A percentile compares a stretch with the other conserved stretches of the same genome.
Evolutionary conservation across 768 basidiomycete genomes (phyloP).

Genomic region (Cystobasidium tubakii): DNA sequence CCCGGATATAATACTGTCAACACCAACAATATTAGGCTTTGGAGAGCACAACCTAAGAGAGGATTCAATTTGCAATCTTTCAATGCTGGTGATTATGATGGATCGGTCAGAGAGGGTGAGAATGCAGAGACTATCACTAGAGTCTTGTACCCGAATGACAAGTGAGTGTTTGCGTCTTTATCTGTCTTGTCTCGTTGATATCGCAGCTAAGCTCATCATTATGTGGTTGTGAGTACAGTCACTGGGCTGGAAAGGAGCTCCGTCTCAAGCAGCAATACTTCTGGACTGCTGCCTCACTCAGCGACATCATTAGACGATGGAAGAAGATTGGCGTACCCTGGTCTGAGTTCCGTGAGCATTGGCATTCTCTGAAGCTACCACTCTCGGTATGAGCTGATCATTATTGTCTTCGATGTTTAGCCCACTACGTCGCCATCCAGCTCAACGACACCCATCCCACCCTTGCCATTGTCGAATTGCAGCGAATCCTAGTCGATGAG

Average conservation of each 20-base stretch:
- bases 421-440: conserved; percentile 67
- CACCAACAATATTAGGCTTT: conserved; percentile 72
- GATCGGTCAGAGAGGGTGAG: conserved; percentile 77
- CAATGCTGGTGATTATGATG: conserved; percentile 93
- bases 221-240: conserved; percentile 51
- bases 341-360: conserved; percentile 61
- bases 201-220: neutral
- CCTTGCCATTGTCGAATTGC: conserved; percentile 86
- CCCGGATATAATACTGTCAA: conserved; percentile 72
- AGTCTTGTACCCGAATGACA: conserved; percentile 93
- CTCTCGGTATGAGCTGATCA: neutral
- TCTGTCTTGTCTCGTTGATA: conserved; percentile 2
- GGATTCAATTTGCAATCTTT: conserved; percentile 92
- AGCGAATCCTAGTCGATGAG: conserved; percentile 79
- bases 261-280: conserved; percentile 96
- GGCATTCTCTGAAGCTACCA: conserved; percentile 46
- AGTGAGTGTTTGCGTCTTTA: conserved; percentile 53
- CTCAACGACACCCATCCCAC: conserved; percentile 98
- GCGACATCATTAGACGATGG: conserved; percentile 87
- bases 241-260: conserved; percentile 56
- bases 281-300: conserved; percentile 60
- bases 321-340: conserved; percentile 79
- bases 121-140: conserved; percentile 88
- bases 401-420: neutral
- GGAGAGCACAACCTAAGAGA: conserved; percentile 67